Conservation (phyloP, 2,329 filamentous ascomycete species). For the Hirsutella rhossiliensis region DNA sequence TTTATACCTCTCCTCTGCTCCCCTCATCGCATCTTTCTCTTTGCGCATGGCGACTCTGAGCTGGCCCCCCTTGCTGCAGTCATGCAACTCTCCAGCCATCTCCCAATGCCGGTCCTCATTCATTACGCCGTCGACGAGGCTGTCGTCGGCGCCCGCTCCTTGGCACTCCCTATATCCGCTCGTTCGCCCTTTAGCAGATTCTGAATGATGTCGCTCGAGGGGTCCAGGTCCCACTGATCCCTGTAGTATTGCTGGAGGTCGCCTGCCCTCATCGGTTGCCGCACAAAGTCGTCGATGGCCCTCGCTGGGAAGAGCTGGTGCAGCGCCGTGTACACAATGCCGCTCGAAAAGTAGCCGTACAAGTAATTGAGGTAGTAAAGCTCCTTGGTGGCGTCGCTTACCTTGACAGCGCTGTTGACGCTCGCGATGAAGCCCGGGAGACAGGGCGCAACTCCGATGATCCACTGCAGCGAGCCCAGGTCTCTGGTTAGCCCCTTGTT, state of each 20-base stretch:
- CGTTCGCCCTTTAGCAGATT: not conserved
- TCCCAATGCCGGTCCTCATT: too few relatives aligned
- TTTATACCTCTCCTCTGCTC: too few relatives aligned
- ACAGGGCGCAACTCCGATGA: slow-evolving; percentile 23
- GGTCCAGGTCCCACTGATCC: slow-evolving; percentile 17
- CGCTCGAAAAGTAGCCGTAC: slow-evolving; percentile 24
- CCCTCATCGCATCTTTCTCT: too few relatives aligned
- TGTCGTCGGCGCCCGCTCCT: not conserved
- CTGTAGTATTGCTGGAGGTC: slow-evolving; percentile 16
- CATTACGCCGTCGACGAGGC: too few relatives aligned
- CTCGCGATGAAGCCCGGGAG: slow-evolving; percentile 30
- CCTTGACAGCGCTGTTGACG: slow-evolving; percentile 18
- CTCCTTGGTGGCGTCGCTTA: slow-evolving; percentile 23
- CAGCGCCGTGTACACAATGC: slow-evolving; percentile 16
- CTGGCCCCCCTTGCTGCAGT: too few relatives aligned
- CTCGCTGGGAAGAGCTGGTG: slow-evolving; percentile 17
- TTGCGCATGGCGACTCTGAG: too few relatives aligned
- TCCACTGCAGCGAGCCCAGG: slow-evolving; percentile 17
- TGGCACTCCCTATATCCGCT: not conserved
- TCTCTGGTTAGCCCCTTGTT: not conserved
- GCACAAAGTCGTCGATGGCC: slow-evolving; percentile 17
- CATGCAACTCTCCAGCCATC: too few relatives aligned
- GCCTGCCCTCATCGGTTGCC: slow-evolving; percentile 8
- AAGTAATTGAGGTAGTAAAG: slow-evolving; percentile 26
- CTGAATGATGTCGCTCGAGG: not conserved